A percentile compares a stretch with the other conserved stretches of the same genome.
Conservation (phyloP, 2,329 filamentous ascomycete genomes). For the Fusarium praegraminearum region DNA sequence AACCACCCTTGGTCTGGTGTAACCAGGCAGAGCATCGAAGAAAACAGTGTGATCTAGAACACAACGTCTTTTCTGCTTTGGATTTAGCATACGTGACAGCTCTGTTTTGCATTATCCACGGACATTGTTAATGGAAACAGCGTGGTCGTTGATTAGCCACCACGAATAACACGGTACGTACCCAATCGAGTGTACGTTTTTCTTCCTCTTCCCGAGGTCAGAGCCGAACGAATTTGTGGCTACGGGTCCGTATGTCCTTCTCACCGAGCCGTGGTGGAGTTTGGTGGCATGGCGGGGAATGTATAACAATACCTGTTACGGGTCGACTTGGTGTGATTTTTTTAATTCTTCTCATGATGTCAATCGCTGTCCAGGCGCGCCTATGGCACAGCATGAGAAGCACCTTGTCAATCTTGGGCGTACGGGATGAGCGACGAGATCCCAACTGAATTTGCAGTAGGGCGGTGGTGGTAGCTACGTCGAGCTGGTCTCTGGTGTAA, state of each 20-base stretch:
- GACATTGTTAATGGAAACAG: constrained; percentile 3
- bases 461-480: constrained; percentile 19
- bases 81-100: constrained; percentile 3
- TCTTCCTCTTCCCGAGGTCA: constrained; percentile 33
- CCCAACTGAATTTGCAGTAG: constrained; percentile 25
- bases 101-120: constrained; percentile 41
- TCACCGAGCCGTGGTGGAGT: constrained; percentile 37
- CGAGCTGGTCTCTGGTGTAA: constrained; percentile 20
- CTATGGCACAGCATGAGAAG: constrained; percentile 34
- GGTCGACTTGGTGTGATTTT: constrained; percentile 26
- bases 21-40: neutral
- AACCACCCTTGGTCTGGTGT: constrained; percentile 8
- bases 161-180: neutral
- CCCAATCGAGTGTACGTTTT: constrained; percentile 13
- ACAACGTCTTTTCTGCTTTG: neutral
- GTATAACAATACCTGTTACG: constrained; percentile 10
- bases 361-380: constrained; percentile 36
- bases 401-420: constrained; percentile 20
- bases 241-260: constrained; percentile 29
- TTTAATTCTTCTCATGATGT: constrained; percentile 8
- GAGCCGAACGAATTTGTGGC: constrained; percentile 30
- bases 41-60: neutral
- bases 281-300: constrained; percentile 10
- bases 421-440: constrained; percentile 20
- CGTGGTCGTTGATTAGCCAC: neutral